Evolutionary conservation across 2,329 filamentous ascomycete genomes (phyloP).

Genomic region (Albifimbria verrucaria): DNA sequence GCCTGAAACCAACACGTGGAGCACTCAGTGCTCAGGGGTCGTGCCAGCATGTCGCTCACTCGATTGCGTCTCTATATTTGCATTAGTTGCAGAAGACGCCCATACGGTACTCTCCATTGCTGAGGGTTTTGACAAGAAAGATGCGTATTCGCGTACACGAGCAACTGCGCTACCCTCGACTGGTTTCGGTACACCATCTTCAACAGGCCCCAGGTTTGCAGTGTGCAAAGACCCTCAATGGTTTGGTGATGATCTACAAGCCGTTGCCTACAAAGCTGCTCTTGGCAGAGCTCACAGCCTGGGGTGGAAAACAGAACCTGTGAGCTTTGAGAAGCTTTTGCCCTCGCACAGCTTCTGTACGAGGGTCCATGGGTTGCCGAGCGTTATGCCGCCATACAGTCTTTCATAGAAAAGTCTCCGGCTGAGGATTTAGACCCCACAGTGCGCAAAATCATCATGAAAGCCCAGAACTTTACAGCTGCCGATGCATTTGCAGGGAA

Average conservation of each 20-base stretch:
- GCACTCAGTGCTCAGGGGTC: constrained; percentile 46
- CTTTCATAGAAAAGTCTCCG: constrained; percentile 36
- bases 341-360: constrained; percentile 52
- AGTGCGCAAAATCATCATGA: constrained; percentile 33
- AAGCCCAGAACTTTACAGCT: constrained; percentile 36
- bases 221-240: constrained; percentile 40
- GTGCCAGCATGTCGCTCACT: constrained; percentile 54
- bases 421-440: constrained; percentile 29
- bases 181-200: too few relatives aligned
- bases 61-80: constrained; percentile 55
- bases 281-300: constrained; percentile 32
- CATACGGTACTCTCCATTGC: constrained; percentile 45
- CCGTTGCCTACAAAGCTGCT: constrained; percentile 40
- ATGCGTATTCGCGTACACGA: constrained; percentile 48
- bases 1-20: constrained; percentile 50
- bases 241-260: constrained; percentile 29
- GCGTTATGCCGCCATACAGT: constrained; percentile 48
- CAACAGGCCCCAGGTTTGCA: constrained; percentile 26
- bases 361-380: constrained; percentile 56
- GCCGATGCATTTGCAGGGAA: constrained; percentile 42
- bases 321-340: constrained; percentile 49
- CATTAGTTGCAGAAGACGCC: constrained; percentile 46
- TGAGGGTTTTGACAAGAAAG: constrained; percentile 44
- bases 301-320: constrained; percentile 37
- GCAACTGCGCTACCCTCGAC: not conserved